These are phyloP conservation scores for Plasmodium berghei DNA, from an alignment of 169 alveolate species.

Conservation along the genomic window DNA sequence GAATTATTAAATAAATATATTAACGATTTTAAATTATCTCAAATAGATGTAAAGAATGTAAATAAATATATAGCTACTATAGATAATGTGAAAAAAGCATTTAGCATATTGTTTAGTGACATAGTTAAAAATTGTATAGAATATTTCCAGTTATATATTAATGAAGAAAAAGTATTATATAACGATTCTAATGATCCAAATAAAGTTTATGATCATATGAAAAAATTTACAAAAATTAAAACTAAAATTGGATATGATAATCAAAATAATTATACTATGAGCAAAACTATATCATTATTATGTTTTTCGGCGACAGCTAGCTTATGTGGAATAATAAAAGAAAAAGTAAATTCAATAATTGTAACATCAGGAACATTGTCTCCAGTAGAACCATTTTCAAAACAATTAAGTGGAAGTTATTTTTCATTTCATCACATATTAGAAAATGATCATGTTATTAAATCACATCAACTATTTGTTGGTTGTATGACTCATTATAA, in stretches of 20 bases:
- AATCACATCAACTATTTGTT: constrained; percentile 88
- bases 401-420: constrained; percentile 89
- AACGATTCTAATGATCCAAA: constrained; percentile 51
- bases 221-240: constrained; percentile 37
- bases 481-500: constrained; percentile 82
- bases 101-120: constrained; percentile 80
- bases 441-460: constrained; percentile 94
- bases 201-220: constrained; percentile 70
- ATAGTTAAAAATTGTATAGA: constrained; percentile 78
- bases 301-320: constrained; percentile 90
- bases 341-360: constrained; percentile 88
- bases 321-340: constrained; percentile 82
- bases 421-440: constrained; percentile 89
- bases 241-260: constrained; percentile 59
- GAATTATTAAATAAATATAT: constrained; percentile 68
- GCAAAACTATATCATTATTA: constrained; percentile 56
- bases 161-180: constrained; percentile 71
- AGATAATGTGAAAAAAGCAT: constrained; percentile 78
- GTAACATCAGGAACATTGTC: constrained; percentile 97
- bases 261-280: constrained; percentile 22
- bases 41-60: constrained; percentile 78
- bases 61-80: constrained; percentile 78
- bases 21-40: constrained; percentile 75
- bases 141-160: constrained; percentile 78
- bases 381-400: constrained; percentile 92